phyloP scores from a whole-genome alignment of 1,139 yeast genomes.

The Hemisphaericaspora lyxosophila region DNA sequence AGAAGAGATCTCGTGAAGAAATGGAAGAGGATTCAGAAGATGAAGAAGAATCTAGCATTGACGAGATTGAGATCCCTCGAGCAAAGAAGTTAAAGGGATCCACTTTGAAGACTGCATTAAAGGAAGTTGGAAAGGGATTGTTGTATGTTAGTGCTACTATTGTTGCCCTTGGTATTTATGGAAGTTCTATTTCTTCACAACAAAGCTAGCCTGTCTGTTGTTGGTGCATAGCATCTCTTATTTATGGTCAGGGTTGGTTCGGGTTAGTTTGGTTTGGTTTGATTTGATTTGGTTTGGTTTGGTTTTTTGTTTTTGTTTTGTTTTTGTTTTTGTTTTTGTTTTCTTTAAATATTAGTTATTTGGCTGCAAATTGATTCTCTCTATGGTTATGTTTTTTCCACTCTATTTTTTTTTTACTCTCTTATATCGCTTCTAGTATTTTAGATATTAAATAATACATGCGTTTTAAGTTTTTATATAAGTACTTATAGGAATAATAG shows the following conservation, averaged over 20 bases:
- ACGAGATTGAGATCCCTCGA: conserved; percentile 8
- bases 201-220: conserved; percentile 2
- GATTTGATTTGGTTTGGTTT: conserved; percentile 2
- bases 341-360: neutral
- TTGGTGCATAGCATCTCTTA: neutral
- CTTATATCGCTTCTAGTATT: neutral
- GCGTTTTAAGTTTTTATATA: neutral
- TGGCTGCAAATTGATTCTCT: neutral
- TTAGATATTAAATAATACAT: neutral
- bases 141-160: conserved; percentile 36
- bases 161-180: conserved; percentile 41
- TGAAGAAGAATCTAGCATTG: conserved; percentile 4
- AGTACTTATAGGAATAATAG: neutral
- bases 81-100: conserved; percentile 13
- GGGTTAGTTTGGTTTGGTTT: conserved; percentile 1
- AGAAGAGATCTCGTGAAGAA: conserved; percentile 3
- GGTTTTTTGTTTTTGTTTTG: neutral
- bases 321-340: neutral
- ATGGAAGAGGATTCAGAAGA: conserved; percentile 7
- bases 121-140: conserved; percentile 37
- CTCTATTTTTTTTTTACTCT: neutral
- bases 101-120: conserved; percentile 21
- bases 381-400: neutral
- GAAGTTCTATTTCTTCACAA: conserved; percentile 18
- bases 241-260: neutral